Evolutionary conservation across 176 grass and related monocot genomes (phyloP).

Genomic region (Bromus sterilis): DNA sequence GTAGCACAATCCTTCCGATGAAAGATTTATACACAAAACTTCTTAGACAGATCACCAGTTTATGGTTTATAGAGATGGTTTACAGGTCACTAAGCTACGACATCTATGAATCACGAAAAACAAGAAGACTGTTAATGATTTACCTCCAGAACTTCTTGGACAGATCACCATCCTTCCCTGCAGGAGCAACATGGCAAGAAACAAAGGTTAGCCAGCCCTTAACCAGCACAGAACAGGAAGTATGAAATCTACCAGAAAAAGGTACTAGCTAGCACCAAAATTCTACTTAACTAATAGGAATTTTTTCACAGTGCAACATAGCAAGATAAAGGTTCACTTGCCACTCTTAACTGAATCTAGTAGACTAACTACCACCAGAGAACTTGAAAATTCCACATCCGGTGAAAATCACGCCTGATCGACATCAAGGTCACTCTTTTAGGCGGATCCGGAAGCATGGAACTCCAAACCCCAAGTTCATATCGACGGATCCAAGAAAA

Average conservation of each 20-base stretch:
- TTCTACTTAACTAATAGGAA: no score
- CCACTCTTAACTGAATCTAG: not conserved
- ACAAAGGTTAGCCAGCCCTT: not conserved
- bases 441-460: slow-evolving; percentile 17
- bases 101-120: not conserved
- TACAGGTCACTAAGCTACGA: not conserved
- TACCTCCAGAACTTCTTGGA: slow-evolving; percentile 96
- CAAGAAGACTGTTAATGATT: not conserved
- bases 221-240: not conserved
- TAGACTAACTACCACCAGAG: not conserved
- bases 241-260: not conserved
- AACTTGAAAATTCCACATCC: not conserved
- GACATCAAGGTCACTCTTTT: not conserved
- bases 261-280: no score
- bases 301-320: no score
- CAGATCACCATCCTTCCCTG: slow-evolving; percentile 87
- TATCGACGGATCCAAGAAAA: not conserved
- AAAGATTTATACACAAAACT: not conserved
- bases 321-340: not conserved
- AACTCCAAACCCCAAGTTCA: not conserved
- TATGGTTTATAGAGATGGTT: no score
- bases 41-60: no score
- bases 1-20: not conserved
- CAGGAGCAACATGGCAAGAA: not conserved
- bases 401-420: not conserved